Evolutionary conservation across 805 yeast genomes (phyloP).

Genomic region (Sugiyamaella boreocaroliniensis): DNA sequence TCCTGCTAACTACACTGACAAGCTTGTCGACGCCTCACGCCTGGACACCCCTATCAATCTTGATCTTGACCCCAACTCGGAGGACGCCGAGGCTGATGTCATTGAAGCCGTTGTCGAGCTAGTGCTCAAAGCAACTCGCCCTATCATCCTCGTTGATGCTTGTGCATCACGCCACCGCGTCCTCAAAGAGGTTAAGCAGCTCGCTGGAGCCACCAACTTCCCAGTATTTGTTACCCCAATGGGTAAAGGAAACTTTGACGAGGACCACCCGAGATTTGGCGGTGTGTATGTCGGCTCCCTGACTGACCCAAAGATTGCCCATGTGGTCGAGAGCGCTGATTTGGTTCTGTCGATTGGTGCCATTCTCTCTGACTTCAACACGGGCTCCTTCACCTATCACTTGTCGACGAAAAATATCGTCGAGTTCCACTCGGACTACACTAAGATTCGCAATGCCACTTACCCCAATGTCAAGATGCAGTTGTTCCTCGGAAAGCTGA

Average conservation of each 20-base stretch:
- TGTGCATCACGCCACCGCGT: slow-evolving; percentile 77
- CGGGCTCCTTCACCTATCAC: slow-evolving; percentile 65
- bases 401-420: slow-evolving; percentile 48
- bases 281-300: slow-evolving; percentile 85
- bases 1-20: slow-evolving; percentile 75
- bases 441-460: slow-evolving; percentile 44
- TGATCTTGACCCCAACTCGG: slow-evolving; percentile 49
- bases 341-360: slow-evolving; percentile 76
- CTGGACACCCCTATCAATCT: slow-evolving; percentile 63
- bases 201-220: slow-evolving; percentile 64
- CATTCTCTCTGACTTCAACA: slow-evolving; percentile 79
- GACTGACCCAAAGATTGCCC: slow-evolving; percentile 64
- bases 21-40: slow-evolving; percentile 35
- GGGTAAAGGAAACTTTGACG: slow-evolving; percentile 81
- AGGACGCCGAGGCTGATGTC: slow-evolving; percentile 58
- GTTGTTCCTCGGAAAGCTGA: slow-evolving; percentile 31
- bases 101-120: slow-evolving; percentile 45
- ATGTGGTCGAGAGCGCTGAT: slow-evolving; percentile 67
- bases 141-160: slow-evolving; percentile 76
- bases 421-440: slow-evolving; percentile 51
- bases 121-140: slow-evolving; percentile 55
- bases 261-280: slow-evolving; percentile 63
- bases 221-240: slow-evolving; percentile 83
- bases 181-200: slow-evolving; percentile 51
- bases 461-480: slow-evolving; percentile 52